Conservation (phyloP, 2,329 filamentous ascomycete species). For the Fusarium graminum region DNA sequence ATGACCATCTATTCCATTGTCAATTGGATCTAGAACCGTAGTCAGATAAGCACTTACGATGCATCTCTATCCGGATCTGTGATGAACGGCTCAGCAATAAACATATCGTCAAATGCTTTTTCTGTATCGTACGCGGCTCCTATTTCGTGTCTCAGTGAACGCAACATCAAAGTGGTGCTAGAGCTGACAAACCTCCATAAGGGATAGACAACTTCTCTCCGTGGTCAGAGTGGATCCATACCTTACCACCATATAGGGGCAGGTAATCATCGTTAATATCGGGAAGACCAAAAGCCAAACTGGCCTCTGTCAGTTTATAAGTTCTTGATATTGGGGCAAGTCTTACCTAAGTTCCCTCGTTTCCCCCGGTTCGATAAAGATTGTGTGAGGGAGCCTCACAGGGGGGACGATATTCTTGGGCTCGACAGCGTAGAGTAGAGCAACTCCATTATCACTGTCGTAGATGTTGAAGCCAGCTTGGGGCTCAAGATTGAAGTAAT, state of each 20-base stretch:
- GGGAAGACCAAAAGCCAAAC: slow-evolving; percentile 51
- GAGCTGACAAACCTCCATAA: slow-evolving; percentile 53
- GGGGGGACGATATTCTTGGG: slow-evolving; percentile 49
- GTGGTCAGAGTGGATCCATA: slow-evolving; percentile 57
- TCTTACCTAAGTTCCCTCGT: slow-evolving; percentile 49
- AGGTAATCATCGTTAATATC: slow-evolving; percentile 53
- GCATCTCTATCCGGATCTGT: slow-evolving; percentile 44
- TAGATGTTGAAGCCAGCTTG: slow-evolving; percentile 56
- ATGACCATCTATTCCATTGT: slow-evolving; percentile 51
- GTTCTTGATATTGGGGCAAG: too few species aligned
- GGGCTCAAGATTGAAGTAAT: slow-evolving; percentile 57
- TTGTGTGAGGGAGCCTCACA: slow-evolving; percentile 49
- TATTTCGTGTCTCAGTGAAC: slow-evolving; percentile 21
- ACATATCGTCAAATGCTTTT: slow-evolving; percentile 57
- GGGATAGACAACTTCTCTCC: slow-evolving; percentile 59
- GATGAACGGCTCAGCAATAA: slow-evolving; percentile 49
- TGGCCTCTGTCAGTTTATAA: slow-evolving; percentile 22
- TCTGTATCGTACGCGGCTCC: slow-evolving; percentile 56
- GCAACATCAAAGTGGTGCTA: neutral
- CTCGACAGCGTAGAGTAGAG: slow-evolving; percentile 46
- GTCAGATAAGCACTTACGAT: slow-evolving; percentile 36
- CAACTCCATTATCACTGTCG: slow-evolving; percentile 50
- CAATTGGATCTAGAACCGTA: slow-evolving; percentile 4
- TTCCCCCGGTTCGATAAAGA: slow-evolving; percentile 49
- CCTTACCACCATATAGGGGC: slow-evolving; percentile 61